These are phyloP conservation scores for Coemansia sp. DNA, from an alignment of 192 early-diverging fungal species.

Conservation along the genomic window DNA sequence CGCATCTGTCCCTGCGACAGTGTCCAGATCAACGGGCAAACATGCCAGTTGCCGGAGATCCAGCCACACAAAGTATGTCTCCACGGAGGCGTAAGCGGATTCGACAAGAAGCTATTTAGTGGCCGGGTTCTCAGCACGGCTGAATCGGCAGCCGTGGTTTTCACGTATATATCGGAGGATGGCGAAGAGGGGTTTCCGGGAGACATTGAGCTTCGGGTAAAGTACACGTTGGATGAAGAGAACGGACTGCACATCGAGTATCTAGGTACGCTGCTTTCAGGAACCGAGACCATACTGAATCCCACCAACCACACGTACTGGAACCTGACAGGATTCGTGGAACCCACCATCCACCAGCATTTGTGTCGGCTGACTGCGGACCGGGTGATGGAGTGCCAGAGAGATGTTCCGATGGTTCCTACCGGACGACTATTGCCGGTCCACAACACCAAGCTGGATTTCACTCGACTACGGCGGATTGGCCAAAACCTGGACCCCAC, in stretches of 20 bases:
- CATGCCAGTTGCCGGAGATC: conserved; percentile 60
- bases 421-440: conserved; percentile 62
- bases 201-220: conserved; percentile 56
- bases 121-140: conserved; percentile 37
- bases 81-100: conserved; percentile 76
- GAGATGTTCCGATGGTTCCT: conserved; percentile 62
- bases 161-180: conserved; percentile 62
- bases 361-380: conserved; percentile 54
- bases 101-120: conserved; percentile 68
- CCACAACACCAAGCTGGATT: conserved; percentile 45
- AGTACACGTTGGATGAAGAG: conserved; percentile 60
- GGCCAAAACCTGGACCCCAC: conserved; percentile 54
- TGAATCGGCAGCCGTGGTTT: conserved; percentile 52
- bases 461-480: conserved; percentile 55
- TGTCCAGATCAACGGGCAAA: conserved; percentile 61
- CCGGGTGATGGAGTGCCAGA: conserved; percentile 55
- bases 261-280: conserved; percentile 41
- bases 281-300: conserved; percentile 62
- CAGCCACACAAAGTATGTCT: conserved; percentile 73
- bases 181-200: conserved; percentile 83
- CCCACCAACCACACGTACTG: conserved; percentile 89
- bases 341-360: conserved; percentile 54
- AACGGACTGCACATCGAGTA: conserved; percentile 56
- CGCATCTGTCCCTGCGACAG: conserved; percentile 45
- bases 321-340: conserved; percentile 72